phyloP scores from a whole-genome alignment of 768 basidiomycete genomes.

The Pleurotus ostreatus region DNA sequence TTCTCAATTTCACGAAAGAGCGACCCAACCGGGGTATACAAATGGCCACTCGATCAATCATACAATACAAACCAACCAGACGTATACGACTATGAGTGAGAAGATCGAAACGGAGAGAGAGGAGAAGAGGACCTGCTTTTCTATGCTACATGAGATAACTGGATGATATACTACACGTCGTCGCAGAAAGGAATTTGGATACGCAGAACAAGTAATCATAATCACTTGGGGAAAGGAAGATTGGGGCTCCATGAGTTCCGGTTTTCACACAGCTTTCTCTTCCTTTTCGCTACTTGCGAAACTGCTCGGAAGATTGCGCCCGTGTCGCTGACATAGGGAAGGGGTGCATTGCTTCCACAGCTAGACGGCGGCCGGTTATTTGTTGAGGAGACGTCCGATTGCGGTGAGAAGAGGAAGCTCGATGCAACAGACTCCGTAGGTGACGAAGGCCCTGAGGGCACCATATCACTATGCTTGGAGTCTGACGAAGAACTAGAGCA shows the following conservation, averaged over 20 bases:
- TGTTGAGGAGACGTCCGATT: slow-evolving; percentile 15
- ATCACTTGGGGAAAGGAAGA: slow-evolving; percentile 9
- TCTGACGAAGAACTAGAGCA: slow-evolving; percentile 10
- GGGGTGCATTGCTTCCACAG: slow-evolving; percentile 41
- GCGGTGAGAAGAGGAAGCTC: slow-evolving; percentile 17
- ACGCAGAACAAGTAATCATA: not conserved
- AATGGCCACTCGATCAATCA: too few species aligned
- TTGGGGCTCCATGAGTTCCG: slow-evolving; percentile 47
- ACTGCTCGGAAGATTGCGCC: slow-evolving; percentile 28
- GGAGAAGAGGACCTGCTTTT: too few species aligned
- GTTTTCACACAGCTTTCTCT: slow-evolving; percentile 38
- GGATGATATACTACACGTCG: too few species aligned
- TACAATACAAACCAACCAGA: too few species aligned
- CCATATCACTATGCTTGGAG: not conserved
- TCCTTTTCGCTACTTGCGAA: slow-evolving; percentile 42
- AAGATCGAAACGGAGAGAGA: too few species aligned
- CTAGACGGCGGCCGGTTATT: slow-evolving; percentile 14
- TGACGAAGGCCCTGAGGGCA: slow-evolving; percentile 6
- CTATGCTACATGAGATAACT: too few species aligned
- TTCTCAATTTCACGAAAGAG: too few species aligned
- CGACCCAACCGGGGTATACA: too few species aligned
- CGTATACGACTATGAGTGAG: too few species aligned
- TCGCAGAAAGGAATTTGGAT: too few species aligned
- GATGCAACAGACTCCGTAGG: slow-evolving; percentile 16
- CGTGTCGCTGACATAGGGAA: not conserved